phyloP scores from a whole-genome alignment of 192 early-diverging fungal genomes.

The Obelidium mucronatum region DNA sequence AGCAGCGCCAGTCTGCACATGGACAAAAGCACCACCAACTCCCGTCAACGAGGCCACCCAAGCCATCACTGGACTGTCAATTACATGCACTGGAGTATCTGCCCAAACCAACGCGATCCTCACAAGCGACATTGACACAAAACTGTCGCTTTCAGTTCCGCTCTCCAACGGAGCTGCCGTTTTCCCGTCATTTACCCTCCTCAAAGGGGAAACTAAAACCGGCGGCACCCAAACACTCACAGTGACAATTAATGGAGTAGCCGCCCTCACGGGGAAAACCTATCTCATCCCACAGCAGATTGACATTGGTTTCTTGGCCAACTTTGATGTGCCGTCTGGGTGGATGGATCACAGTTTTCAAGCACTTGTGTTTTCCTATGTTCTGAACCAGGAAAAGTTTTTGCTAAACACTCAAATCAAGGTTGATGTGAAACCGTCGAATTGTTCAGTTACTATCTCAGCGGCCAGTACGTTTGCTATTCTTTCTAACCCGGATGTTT shows the following conservation, averaged over 20 bases:
- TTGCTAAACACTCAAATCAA: neutral
- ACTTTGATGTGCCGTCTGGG: neutral
- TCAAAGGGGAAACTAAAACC: neutral
- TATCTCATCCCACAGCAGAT: neutral
- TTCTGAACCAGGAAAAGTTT: neutral
- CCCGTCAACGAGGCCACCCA: neutral
- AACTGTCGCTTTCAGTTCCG: neutral
- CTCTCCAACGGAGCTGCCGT: neutral
- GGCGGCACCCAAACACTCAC: neutral
- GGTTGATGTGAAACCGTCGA: neutral
- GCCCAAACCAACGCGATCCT: neutral
- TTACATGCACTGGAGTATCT: neutral
- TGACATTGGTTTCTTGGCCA: conserved; percentile 1
- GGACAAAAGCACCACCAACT: neutral
- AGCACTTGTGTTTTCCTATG: neutral
- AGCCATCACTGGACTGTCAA: neutral
- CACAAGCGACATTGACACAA: neutral
- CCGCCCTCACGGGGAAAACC: neutral
- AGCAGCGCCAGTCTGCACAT: neutral
- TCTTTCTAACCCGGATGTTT: neutral
- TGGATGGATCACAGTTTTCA: conserved; percentile 4
- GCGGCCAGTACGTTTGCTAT: neutral
- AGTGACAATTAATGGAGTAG: neutral
- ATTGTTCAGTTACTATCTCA: neutral
- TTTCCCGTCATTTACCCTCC: neutral